phyloP scores from a whole-genome alignment of 2,329 filamentous ascomycete species.

The Fusarium guadeloupense region DNA sequence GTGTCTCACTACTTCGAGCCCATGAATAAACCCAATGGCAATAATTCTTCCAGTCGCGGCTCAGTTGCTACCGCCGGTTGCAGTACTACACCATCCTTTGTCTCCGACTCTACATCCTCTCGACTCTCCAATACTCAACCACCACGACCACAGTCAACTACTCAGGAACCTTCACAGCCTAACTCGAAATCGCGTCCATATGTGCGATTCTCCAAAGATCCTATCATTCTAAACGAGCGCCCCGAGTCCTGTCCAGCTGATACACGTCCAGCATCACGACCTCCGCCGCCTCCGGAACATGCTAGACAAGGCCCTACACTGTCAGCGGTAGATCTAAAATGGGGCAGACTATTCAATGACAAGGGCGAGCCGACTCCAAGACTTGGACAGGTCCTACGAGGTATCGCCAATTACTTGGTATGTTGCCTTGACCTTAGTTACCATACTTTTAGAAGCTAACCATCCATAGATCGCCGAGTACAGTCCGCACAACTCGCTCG shows the following conservation, averaged over 20 bases:
- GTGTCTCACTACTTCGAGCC: background rate
- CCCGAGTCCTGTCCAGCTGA: slow-evolving; percentile 9
- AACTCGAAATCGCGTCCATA: slow-evolving; percentile 38
- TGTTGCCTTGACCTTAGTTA: slow-evolving; percentile 35
- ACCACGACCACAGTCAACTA: slow-evolving; percentile 10
- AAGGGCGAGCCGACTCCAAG: slow-evolving; percentile 73
- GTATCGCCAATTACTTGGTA: slow-evolving; percentile 79
- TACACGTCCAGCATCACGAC: slow-evolving; percentile 1
- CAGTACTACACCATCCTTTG: slow-evolving; percentile 33
- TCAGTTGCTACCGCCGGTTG: slow-evolving; percentile 1
- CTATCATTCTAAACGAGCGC: slow-evolving; percentile 40
- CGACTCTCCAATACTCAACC: slow-evolving; percentile 12
- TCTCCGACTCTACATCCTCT: slow-evolving; percentile 35
- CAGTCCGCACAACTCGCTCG: slow-evolving; percentile 56
- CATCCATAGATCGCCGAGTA: slow-evolving; percentile 45
- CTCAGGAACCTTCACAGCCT: slow-evolving; percentile 4
- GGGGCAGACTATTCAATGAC: slow-evolving; percentile 78
- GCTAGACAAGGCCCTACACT: slow-evolving; percentile 4
- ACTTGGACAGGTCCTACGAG: slow-evolving; percentile 75
- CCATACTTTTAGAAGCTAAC: slow-evolving; percentile 2
- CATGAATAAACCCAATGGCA: background rate
- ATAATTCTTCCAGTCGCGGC: slow-evolving; percentile 6
- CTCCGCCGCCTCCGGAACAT: slow-evolving; percentile 11
- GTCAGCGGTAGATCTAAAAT: slow-evolving; percentile 72
- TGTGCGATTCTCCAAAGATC: slow-evolving; percentile 47